Evolutionary conservation across 495 filamentous ascomycete genomes (phyloP), one percentile per base, ranked within the genome.

Genomic region (Pseudevernia furfuracea): DNA sequence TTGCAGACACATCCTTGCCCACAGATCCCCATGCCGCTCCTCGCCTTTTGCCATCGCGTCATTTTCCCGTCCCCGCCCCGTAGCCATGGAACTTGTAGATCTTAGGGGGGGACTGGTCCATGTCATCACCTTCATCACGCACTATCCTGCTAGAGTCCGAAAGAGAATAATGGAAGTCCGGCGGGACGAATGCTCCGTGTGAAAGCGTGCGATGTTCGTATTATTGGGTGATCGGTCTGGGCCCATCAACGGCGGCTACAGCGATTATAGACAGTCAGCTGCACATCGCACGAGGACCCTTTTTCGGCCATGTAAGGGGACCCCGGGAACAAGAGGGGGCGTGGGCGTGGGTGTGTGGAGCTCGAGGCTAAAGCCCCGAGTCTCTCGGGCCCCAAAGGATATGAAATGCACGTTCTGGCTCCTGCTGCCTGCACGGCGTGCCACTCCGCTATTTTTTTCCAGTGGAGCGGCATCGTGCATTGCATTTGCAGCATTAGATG

Each of bases 381-480:
- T 53, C 49, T 53, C 49, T 53, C 28, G 49, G 52, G 52, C 30
- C 52, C 25, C n/a, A n/a, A 58, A 59, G 62, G 56, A 41, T 59
- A 38, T 44, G 62, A 64, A 64, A 55, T 64, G 62, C 62, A 64
- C 55, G 62, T 64, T 64, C 62, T 64, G 62, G 53, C 49, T 46
- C 28, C 30, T 44, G 56, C 41, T 49, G 62, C 62, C 62, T 64
- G 62, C 62, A 64, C 55, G 41, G 62, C 55, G 56, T 64, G 55
- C 56, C 62, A 64, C 17, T 68, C 63, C 59, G 59, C 38, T 41
- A 59, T 58, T 62, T 64, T 59, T 57, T 65, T 62, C 52, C 66
- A 68, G 52, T 38, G 52, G 53, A 56, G 58, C 66, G 66, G 66
- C 62, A 68, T 68, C 66, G 64, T 61, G 66, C 66, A 68, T 68